Evolutionary conservation across 139 green algal species (phyloP).

Genomic region (Eudorina sp.): DNA sequence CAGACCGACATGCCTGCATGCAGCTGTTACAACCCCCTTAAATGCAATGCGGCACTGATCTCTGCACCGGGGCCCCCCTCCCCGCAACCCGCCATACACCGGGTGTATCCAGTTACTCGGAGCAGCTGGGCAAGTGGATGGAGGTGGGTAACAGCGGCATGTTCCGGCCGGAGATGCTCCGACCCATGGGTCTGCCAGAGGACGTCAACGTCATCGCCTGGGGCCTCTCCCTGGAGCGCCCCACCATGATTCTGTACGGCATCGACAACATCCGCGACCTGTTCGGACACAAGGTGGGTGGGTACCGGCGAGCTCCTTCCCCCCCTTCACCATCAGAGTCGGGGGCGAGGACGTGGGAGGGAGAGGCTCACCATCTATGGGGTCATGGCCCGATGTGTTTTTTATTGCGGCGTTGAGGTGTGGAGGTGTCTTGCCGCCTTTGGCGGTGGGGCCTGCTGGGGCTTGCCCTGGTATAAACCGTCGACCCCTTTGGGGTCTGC

Average conservation of each 20-base stretch:
- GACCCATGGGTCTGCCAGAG: conserved; percentile 97
- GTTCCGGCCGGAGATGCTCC: conserved; percentile 98
- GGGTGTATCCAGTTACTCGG: conserved; percentile 87
- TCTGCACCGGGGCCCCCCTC: background rate
- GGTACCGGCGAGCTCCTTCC: background rate
- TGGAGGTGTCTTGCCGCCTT: no score
- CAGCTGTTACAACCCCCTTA: no score
- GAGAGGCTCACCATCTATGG: no score
- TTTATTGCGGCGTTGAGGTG: no score
- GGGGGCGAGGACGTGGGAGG: no score
- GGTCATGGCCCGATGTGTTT: no score
- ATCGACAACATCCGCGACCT: conserved; percentile 99
- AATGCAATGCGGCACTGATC: background rate
- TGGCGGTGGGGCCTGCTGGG: no score
- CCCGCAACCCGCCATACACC: background rate
- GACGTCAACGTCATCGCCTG: conserved; percentile 98
- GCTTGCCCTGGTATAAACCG: no score
- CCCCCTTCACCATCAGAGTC: background rate
- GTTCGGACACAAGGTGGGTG: conserved; percentile 96
- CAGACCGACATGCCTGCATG: no score
- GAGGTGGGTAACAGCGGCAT: conserved; percentile 98
- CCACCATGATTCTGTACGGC: conserved; percentile 99
- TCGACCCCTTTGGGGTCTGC: no score
- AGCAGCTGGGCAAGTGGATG: conserved; percentile 98
- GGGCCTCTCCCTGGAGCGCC: conserved; percentile 94